A percentile compares a stretch with the other conserved stretches of the same genome.
These are phyloP conservation scores for Malania oleifera DNA, from an alignment of 164 flowering plant genomes.

Conservation along the genomic window DNA sequence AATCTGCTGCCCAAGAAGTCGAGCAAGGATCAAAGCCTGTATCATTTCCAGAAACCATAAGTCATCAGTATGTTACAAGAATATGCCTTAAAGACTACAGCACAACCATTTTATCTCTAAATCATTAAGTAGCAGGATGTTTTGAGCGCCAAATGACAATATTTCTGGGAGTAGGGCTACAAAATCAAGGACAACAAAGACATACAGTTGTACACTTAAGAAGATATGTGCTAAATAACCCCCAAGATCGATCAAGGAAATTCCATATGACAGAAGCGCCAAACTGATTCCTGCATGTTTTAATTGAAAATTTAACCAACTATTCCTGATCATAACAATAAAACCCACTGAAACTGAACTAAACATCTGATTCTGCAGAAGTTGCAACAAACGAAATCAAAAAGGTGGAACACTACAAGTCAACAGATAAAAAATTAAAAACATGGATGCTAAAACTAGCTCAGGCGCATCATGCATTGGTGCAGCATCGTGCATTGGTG, in stretches of 20 bases:
- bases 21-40: constrained; percentile 86
- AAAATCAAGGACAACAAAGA: not conserved
- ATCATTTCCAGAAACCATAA: constrained; percentile 9
- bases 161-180: not conserved
- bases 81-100: not conserved
- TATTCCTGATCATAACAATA: not conserved
- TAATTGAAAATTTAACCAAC: not conserved
- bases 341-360: not conserved
- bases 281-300: not conserved
- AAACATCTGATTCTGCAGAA: not conserved
- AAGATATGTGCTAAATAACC: not conserved
- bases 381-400: not conserved
- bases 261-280: not conserved
- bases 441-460: too few species aligned
- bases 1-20: constrained; percentile 72
- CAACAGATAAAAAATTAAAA: too few species aligned
- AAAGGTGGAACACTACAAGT: not conserved
- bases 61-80: not conserved
- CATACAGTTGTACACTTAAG: not conserved
- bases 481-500: not conserved
- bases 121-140: too few species aligned
- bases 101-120: not conserved
- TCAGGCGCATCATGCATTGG: too few species aligned
- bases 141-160: not conserved
- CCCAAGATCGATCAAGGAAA: not conserved